These are phyloP conservation scores for Luffa acutangula DNA, from an alignment of 306 rosid species.

Conservation along the genomic window DNA sequence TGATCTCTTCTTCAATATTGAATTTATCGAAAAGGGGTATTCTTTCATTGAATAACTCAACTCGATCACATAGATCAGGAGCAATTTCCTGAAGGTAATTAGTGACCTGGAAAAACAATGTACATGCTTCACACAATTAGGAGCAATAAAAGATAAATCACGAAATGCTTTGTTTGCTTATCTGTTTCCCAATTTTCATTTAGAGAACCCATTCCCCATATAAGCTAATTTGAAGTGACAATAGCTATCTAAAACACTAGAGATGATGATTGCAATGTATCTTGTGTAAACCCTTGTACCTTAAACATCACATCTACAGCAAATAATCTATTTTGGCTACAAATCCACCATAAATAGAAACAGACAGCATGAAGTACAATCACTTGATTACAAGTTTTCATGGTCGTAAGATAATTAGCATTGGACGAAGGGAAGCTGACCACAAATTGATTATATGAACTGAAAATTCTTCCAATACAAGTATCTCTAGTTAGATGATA, in stretches of 20 bases:
- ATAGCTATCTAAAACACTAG: not conserved
- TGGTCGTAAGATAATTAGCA: not conserved
- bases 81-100: slow-evolving; percentile 98
- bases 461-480: not conserved
- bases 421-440: not conserved
- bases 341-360: not conserved
- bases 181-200: not conserved
- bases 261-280: not conserved
- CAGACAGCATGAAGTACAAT: not conserved
- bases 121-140: slow-evolving; percentile 1
- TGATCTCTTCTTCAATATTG: slow-evolving; percentile 84
- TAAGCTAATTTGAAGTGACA: not conserved
- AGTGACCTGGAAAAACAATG: slow-evolving; percentile 50
- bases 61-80: slow-evolving; percentile 86
- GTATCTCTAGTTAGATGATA: not conserved
- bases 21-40: slow-evolving; percentile 82
- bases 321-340: not conserved
- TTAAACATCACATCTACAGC: not conserved
- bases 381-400: not conserved
- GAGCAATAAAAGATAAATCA: not conserved
- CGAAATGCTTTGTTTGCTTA: not conserved
- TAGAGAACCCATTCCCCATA: not conserved
- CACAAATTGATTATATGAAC: not conserved
- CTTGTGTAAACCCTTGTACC: not conserved
- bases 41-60: slow-evolving; percentile 58